These are phyloP conservation scores for Linnemannia hyalina DNA, from an alignment of 192 early-diverging fungal genomes.

Conservation along the genomic window DNA sequence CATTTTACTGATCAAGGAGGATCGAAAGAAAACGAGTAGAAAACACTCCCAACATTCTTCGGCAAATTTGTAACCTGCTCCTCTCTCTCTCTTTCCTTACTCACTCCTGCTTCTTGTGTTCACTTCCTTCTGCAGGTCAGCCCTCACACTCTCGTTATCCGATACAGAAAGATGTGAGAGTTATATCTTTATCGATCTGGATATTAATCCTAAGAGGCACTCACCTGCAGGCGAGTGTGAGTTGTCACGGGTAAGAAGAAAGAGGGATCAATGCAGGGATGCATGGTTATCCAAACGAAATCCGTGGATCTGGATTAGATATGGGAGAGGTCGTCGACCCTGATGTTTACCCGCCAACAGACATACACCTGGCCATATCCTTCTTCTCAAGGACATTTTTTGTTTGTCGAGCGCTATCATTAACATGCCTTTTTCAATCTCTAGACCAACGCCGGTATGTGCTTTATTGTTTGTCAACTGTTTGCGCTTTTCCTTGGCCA, in stretches of 20 bases:
- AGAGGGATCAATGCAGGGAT: not conserved
- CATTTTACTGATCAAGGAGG: not conserved
- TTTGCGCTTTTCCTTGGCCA: not conserved
- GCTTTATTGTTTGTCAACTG: not conserved
- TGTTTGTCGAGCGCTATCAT: not conserved
- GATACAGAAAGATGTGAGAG: not conserved
- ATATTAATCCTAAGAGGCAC: not conserved
- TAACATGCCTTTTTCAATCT: not conserved
- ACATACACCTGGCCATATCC: not conserved
- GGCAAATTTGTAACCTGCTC: not conserved
- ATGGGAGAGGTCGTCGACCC: not conserved
- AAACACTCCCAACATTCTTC: not conserved
- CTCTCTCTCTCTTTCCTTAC: not conserved
- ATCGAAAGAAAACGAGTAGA: not conserved
- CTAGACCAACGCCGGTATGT: not conserved
- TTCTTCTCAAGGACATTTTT: not conserved
- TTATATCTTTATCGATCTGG: not conserved
- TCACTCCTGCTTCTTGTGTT: not conserved
- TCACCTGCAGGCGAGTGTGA: not conserved
- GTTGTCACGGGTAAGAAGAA: not conserved
- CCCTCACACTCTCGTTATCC: not conserved
- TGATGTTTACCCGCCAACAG: not conserved
- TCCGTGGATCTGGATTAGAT: constrained; percentile 5
- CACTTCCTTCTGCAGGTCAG: not conserved
- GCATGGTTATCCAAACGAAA: not conserved